Base-by-base conservation (phyloP, 257 asterid species). In the Leonotis leonurus region DNA sequence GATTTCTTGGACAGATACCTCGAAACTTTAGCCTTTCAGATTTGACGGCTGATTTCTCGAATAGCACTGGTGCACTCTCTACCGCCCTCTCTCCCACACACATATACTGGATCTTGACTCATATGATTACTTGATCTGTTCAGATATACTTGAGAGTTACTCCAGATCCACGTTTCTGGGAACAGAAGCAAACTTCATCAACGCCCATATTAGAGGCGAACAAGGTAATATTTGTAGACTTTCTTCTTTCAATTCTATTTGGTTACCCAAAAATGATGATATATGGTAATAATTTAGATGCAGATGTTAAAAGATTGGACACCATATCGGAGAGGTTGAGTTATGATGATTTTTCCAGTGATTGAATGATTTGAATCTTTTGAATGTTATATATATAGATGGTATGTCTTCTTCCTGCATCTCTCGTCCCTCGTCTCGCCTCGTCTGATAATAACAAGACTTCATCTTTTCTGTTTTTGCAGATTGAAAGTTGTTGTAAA, bases 11-110 rank as follows among this genome's bases (percentile, higher is more conserved):
- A 55, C 98, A 86, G 83, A 84, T 92, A 26, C 93, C 98, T 32
- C 90, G 93, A 17, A 86, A 80, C 77, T 92, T 92, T 78, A 88
- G 98, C 68, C 77, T 89, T 57, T 84, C 98, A 2, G 97, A 89
- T 71, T 65, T 92, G 81, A 78, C 95, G 29, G 89, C 89, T 12
- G 97, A 84, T 69, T 86, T 86, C 71, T 75, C 95, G 26, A 86
- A 82, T 68, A 78, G 93, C 69, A 72, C 81, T 12, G 97, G 97
- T 90, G 57, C 16, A 71, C 16, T 0, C 65, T 44, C 59, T 65
- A 44, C 16, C 71, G 24, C 52, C 39, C 62, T 48, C 64, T 37
- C 51, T 12, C 50, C 3, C 18, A 4, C 0, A 8, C 1, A 33
- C 33, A 27, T 40, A 4, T 53, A 27, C 1, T 56, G 22, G 57